Conservation (phyloP, 129 eudicot species). For the Solidago caesia region DNA sequence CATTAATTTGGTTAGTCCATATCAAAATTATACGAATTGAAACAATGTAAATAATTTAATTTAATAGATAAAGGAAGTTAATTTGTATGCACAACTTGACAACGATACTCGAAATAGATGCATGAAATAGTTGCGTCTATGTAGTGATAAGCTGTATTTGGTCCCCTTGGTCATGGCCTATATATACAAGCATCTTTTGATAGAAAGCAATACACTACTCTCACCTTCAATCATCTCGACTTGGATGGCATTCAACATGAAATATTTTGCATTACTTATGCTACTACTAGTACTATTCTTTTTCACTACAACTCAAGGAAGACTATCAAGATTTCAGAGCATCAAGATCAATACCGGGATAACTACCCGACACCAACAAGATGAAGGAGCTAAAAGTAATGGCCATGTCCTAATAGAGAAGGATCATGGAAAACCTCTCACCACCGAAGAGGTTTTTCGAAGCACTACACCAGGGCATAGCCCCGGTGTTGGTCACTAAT, state of each 20-base stretch:
- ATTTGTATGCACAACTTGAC: slow-evolving; percentile 10
- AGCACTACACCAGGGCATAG: slow-evolving; percentile 30
- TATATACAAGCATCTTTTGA: slow-evolving; percentile 17
- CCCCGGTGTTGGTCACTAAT: slow-evolving; percentile 35
- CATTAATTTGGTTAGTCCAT: too few relatives aligned
- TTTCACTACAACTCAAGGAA: slow-evolving; percentile 32
- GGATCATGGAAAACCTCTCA: neutral
- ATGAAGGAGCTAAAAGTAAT: neutral
- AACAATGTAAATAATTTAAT: too few relatives aligned
- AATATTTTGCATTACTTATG: slow-evolving; percentile 20
- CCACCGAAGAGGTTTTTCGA: slow-evolving; percentile 5
- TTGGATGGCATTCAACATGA: slow-evolving; percentile 21
- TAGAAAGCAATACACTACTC: slow-evolving; percentile 14
- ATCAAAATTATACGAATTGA: neutral
- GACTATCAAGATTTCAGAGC: slow-evolving; percentile 8
- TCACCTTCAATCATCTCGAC: slow-evolving; percentile 1
- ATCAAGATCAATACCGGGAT: neutral
- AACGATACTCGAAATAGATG: neutral
- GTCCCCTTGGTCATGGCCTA: slow-evolving; percentile 27
- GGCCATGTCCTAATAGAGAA: slow-evolving; percentile 1
- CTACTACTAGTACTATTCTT: slow-evolving; percentile 14
- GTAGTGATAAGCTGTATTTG: slow-evolving; percentile 19
- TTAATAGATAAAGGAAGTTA: too few relatives aligned
- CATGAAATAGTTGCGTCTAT: slow-evolving; percentile 28
- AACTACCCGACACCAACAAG: neutral